Conservation (phyloP, 495 filamentous ascomycete genomes). For the Talaromyces ruber region DNA sequence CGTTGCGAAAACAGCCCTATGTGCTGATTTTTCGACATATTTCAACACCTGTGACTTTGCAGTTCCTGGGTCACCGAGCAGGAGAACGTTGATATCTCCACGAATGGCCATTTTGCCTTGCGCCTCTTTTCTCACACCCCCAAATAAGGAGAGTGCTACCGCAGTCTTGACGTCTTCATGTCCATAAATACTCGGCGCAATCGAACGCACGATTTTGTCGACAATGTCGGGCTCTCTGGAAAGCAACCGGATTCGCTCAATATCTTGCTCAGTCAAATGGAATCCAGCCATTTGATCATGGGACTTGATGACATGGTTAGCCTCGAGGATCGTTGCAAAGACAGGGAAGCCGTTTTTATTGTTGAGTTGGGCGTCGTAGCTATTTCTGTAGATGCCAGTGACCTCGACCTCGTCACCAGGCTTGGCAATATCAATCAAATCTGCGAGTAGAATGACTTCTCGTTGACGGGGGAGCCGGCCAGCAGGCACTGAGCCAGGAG, state of each 20-base stretch:
- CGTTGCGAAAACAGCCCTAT: conserved; percentile 95
- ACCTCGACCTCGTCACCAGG: conserved; percentile 97
- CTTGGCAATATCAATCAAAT: conserved; percentile 94
- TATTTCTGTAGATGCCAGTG: conserved; percentile 96
- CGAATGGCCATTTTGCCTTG: conserved; percentile 83
- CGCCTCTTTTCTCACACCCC: conserved; percentile 85
- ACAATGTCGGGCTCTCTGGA: conserved; percentile 85
- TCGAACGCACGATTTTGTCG: conserved; percentile 89
- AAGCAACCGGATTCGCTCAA: conserved; percentile 80
- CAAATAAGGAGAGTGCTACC: conserved; percentile 87
- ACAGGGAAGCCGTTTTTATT: conserved; percentile 99
- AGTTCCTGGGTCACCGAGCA: conserved; percentile 96
- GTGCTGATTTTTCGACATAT: conserved; percentile 95
- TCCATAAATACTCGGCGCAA: conserved; percentile 96
- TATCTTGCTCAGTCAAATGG: conserved; percentile 90
- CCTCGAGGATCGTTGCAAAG: conserved; percentile 95
- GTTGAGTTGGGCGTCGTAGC: conserved; percentile 95
- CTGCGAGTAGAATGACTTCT: conserved; percentile 93
- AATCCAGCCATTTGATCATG: conserved; percentile 98
- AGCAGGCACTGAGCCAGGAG: conserved; percentile 92
- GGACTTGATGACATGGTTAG: conserved; percentile 92
- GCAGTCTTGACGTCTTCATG: conserved; percentile 98
- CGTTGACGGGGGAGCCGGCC: conserved; percentile 91
- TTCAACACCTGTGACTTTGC: conserved; percentile 98
- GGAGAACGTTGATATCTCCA: conserved; percentile 96